A percentile compares a stretch with the other conserved stretches of the same genome.
phyloP scores from a whole-genome alignment of 83 land plant species.

The Larix sibirica region DNA sequence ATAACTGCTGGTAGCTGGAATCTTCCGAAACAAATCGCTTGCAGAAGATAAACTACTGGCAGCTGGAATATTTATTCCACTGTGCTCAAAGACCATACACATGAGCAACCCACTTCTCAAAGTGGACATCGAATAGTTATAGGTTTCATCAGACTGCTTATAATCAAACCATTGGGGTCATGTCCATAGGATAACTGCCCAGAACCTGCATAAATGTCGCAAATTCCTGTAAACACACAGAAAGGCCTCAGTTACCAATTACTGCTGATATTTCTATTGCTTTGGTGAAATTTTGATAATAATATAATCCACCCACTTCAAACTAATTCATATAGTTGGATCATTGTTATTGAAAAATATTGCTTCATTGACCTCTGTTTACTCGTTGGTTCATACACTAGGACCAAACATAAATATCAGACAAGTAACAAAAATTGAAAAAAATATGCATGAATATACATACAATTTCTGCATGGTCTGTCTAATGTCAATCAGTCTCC shows the following conservation, averaged over 20 bases:
- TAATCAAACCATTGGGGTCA: slow-evolving; percentile 34
- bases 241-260: not conserved
- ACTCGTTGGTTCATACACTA: too few relatives aligned
- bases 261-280: not conserved
- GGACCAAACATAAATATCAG: too few relatives aligned
- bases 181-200: slow-evolving; percentile 69
- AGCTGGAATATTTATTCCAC: not conserved
- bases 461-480: not conserved
- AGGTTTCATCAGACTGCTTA: not conserved
- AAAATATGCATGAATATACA: not conserved
- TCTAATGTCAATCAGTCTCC: too few relatives aligned
- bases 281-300: not conserved
- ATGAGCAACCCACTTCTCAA: not conserved
- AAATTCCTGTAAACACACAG: slow-evolving; percentile 43
- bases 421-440: not conserved
- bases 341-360: not conserved
- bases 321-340: not conserved
- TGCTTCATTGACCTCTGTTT: too few relatives aligned
- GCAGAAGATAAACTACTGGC: not conserved
- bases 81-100: not conserved
- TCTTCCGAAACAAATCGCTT: not conserved
- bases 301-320: not conserved
- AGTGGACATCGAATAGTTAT: not conserved
- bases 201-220: slow-evolving; percentile 57
- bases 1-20: not conserved